Evolutionary conservation across 106 monocot species (phyloP), one percentile per base, ranked within the genome.

Genomic region (Dendrobium nobile): DNA sequence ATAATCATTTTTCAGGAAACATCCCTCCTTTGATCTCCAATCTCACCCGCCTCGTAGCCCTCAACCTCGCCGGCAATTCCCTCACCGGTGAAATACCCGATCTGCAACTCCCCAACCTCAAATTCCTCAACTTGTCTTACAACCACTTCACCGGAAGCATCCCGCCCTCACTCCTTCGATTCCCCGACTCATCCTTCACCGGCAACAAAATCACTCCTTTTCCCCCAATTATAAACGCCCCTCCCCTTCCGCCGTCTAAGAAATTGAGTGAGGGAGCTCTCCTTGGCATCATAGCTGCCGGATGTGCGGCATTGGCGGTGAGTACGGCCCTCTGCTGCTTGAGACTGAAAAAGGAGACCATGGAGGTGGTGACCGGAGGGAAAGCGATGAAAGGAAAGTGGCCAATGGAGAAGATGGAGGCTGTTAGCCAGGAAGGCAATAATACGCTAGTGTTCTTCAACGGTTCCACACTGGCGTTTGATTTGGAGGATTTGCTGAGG

Each of bases 121-220:
- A 51, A 27, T 78, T 80, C n/a, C 83, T 95, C 8, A 87, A 95
- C 43, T 77, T 95, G 9, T 89, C 93, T 43, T 77, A 88, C 84
- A 95, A 95, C 79, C 56, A 54, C 6, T 75, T 95, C 24, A 75
- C 77, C 42, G 95, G 95, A 2, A 79, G n/a, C 40, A 77, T 95
- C 8, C 95, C 95, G 8, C 74, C 2, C 22, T 87, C 87, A 4
- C 78, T 95, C 27, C 83, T 10, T 28, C 41, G 59, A 11, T 95
- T 95, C 77, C 82, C 86, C 13, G n/a, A 78, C 41, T 82, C 93
- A 0, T 85, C 89, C 47, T 95, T 95, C 85, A 27, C 85, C 26
- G 95, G 95, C 9, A 95, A 95, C 72, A 37, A 75, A 45, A 37
- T 92, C n/a, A 11, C 72, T 3, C 80, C 84, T 15, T n/a, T 74